Base-by-base conservation (phyloP, 768 basidiomycete species). In the Boletus tylopilopsis region DNA sequence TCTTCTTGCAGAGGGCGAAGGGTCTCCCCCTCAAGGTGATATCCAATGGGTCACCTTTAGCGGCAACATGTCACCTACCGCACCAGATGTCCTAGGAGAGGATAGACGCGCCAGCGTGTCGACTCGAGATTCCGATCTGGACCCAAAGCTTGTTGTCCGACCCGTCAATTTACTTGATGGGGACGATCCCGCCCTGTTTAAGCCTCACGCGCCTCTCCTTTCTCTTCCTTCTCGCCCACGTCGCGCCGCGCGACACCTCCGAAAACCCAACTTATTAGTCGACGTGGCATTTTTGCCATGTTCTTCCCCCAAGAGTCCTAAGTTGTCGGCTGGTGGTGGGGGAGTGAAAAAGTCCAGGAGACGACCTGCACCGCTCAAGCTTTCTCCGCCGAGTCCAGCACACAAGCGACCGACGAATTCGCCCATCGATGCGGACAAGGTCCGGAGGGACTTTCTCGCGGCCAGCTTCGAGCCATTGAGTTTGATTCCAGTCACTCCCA, bases 81-180 rank as follows among this genome's bases (percentile, higher is more conserved):
- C 4, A 12, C 5, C 15, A 0, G 48, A 53, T 5, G 42, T 43
- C 0, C 59, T 54, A 2, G 55, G 37, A 21, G 72, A 71, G 6
- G 64, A 70, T 42, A 71, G 75, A 40, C 73, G 76, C 10, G 75
- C 66, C 6, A 77, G 75, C 46, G 56, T 75, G 4, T 81, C 80
- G 0, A 76, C 78, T 9, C 71, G 74, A 35, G 74, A 77, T 59
- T 84, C 81, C 3, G 78, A 79, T 42, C 66, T 82, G 36, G 77
- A 81, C 45, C 74, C 77, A 5, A 68, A 67, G 15, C 75, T 76
- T 54, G 63, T 79, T 27, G 69, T 83, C 53, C 71, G 74, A 35
- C 68, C 70, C 22, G 55, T 68, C 4, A 58, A 67, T 42, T 36
- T 39, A 6, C 49, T 61, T 3, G 64, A 64, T 3, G 62, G 65